Evolutionary conservation across 2,329 filamentous ascomycete genomes (phyloP), one percentile per base, ranked within the genome.

Genomic region (Fusarium begoniae): DNA sequence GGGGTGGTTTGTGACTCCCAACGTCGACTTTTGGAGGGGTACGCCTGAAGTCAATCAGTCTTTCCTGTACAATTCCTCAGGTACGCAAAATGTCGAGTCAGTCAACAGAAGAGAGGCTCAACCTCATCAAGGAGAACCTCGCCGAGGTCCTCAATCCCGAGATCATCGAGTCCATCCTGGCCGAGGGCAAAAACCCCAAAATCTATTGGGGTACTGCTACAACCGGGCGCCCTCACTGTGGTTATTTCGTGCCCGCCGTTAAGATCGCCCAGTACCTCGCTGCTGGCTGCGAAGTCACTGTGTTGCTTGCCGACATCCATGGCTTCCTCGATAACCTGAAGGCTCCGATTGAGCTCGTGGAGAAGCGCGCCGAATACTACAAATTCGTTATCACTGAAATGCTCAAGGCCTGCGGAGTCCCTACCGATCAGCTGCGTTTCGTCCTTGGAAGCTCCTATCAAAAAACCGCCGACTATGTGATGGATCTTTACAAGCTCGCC

Each of bases 181-280:
- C 90, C 68, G 88, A 93, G 81, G 91, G 94, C 61, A 88, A 92
- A 53, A 89, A 91, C 61, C 88, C 94, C 58, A 92, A 91, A 81
- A 90, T 97, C 82, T 97, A 97, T 90, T 97, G 94, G 94, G 93
- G 93, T 47, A 96, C 93, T 44, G 93, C 94, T 24, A 94, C 94
- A 22, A 97, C 94, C 1, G 94, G 94, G n/a, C 89, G 92, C 69
- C 95, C 95, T 62, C 95, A 98, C 83, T 93, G 91, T 81, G 95
- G 94, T 76, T 98, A 98, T 87, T 94, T 97, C 72, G 93, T 96
- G 15, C 92, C 95, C 11, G 92, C 93, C 77, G 90, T 97, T 80
- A 98, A 98, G 84, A 93, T 98, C 72, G 95, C 94, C 44, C 92
- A 98, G 81, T 91, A 97, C 79, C 90, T 98, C 40, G 89, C 90